phyloP scores from a whole-genome alignment of 805 yeast genomes.

The Kuraishia hungarica region DNA sequence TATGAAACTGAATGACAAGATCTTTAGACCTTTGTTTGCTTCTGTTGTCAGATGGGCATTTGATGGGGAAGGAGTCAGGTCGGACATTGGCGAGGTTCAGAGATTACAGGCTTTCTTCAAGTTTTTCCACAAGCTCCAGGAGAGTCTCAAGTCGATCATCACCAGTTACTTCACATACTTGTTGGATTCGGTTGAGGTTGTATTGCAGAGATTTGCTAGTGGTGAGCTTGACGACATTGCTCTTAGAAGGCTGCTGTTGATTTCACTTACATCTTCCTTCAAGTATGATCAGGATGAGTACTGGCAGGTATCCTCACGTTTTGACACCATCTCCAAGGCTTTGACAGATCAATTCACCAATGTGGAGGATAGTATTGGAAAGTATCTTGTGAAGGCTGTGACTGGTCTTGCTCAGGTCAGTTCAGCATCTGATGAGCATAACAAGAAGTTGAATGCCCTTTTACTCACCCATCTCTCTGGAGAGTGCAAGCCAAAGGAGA shows the following conservation, averaged over 20 bases:
- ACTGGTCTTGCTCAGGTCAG: slow-evolving; percentile 66
- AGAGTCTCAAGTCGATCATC: slow-evolving; percentile 74
- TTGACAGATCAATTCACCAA: slow-evolving; percentile 58
- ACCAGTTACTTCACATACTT: slow-evolving; percentile 85
- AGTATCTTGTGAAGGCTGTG: slow-evolving; percentile 71
- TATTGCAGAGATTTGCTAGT: slow-evolving; percentile 42
- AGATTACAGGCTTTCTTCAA: slow-evolving; percentile 72
- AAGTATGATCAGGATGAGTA: slow-evolving; percentile 88
- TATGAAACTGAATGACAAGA: slow-evolving; percentile 87
- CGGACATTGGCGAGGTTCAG: slow-evolving; percentile 39
- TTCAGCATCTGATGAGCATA: slow-evolving; percentile 51
- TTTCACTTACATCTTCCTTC: slow-evolving; percentile 72
- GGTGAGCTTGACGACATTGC: slow-evolving; percentile 35
- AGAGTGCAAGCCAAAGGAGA: slow-evolving; percentile 45
- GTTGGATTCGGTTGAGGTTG: slow-evolving; percentile 56
- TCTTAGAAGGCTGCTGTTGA: slow-evolving; percentile 65
- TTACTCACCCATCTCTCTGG: slow-evolving; percentile 63
- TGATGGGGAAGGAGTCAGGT: slow-evolving; percentile 63
- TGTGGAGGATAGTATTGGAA: slow-evolving; percentile 70
- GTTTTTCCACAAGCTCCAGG: slow-evolving; percentile 80
- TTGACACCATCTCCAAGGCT: slow-evolving; percentile 57
- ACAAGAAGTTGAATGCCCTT: slow-evolving; percentile 61
- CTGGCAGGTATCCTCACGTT: slow-evolving; percentile 86
- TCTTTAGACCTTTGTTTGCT: slow-evolving; percentile 88
- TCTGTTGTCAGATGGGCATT: slow-evolving; percentile 86